Base-by-base conservation (phyloP, 495 filamentous ascomycete species). In the Podospora pseudocomata region DNA sequence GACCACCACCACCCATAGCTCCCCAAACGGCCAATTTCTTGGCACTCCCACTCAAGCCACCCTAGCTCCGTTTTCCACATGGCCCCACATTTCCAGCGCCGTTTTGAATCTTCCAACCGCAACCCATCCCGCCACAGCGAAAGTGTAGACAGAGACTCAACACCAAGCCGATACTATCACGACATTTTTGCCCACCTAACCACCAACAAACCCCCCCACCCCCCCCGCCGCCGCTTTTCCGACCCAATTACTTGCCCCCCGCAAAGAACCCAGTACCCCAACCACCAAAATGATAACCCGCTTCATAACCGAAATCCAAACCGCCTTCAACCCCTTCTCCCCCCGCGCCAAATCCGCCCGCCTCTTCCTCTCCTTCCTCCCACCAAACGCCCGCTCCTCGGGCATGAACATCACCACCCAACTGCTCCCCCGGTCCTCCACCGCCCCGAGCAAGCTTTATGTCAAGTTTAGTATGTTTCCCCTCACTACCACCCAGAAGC, bases 301-400 rank as follows among this genome's bases (percentile, higher is more conserved):
- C 73, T 92, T 90, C 83, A 90, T 99, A 80, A 91, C 92, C 74
- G 85, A 90, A 73, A 89, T 98, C 68, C 85, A 86, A 67, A 89
- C 92, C 71, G 86, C 84, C 74, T 97, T 97, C 89, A 96, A 96
- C 80, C 96, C 96, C 23, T 99, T 98, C 87, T 87, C 85, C 5
- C 83, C 86, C 16, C 81, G 84, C 73, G 84, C 90, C 49, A 92
- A 92, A 73, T 89, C 93, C 34, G 92, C 92, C 39, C 88, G 96
- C 15, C 80, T 94, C 59, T 93, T 99, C 77, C 90, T 98, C 70
- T 88, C 91, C 26, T 84, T 90, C 58, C 89, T 99, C n/a, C 94
- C 95, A 7, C 86, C 91, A 23, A 87, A 90, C 65, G 90, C 92
- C 28, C 87, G 92, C 57, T 82, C 84, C 59, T 81, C 74, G 20